Evolutionary conservation across 2,329 filamentous ascomycete species (phyloP).

Genomic region (Trichoderma sp.): DNA sequence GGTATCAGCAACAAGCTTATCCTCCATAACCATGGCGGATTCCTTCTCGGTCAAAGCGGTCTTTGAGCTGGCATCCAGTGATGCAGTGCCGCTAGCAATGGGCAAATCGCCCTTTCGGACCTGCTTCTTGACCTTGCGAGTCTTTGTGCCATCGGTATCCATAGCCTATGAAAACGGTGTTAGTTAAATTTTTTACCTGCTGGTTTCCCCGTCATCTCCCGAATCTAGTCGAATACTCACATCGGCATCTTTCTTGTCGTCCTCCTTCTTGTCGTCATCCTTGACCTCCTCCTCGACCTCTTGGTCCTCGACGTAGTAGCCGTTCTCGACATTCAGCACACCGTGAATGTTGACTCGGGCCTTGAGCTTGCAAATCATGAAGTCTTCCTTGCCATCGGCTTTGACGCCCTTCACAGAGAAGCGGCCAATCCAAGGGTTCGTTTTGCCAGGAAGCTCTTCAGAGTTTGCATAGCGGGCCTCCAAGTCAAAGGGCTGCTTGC

Average conservation of each 20-base stretch:
- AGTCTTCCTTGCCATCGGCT: conserved; percentile 89
- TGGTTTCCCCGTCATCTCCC: not conserved
- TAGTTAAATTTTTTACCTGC: conserved; percentile 25
- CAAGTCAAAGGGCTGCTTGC: conserved; percentile 94
- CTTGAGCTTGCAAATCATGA: conserved; percentile 99
- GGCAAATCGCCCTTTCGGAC: conserved; percentile 95
- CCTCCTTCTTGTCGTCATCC: conserved; percentile 72
- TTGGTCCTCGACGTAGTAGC: conserved; percentile 97
- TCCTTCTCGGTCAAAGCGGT: conserved; percentile 76
- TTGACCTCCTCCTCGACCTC: conserved; percentile 94
- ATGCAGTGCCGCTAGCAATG: conserved; percentile 78
- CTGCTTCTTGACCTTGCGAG: conserved; percentile 98
- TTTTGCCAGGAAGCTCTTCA: conserved; percentile 82
- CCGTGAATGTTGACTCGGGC: conserved; percentile 95
- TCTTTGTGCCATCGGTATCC: conserved; percentile 88
- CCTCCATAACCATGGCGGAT: conserved; percentile 90
- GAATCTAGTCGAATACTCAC: conserved; percentile 54
- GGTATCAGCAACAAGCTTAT: conserved; percentile 97
- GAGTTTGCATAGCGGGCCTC: conserved; percentile 93
- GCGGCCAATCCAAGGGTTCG: conserved; percentile 91
- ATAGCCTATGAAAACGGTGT: conserved; percentile 61
- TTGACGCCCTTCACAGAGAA: conserved; percentile 99
- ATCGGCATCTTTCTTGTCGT: conserved; percentile 68
- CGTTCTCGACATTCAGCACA: conserved; percentile 92
- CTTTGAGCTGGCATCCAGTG: conserved; percentile 71